Conservation (phyloP, 306 rosid genomes). For the Oemleria cerasiformis region DNA sequence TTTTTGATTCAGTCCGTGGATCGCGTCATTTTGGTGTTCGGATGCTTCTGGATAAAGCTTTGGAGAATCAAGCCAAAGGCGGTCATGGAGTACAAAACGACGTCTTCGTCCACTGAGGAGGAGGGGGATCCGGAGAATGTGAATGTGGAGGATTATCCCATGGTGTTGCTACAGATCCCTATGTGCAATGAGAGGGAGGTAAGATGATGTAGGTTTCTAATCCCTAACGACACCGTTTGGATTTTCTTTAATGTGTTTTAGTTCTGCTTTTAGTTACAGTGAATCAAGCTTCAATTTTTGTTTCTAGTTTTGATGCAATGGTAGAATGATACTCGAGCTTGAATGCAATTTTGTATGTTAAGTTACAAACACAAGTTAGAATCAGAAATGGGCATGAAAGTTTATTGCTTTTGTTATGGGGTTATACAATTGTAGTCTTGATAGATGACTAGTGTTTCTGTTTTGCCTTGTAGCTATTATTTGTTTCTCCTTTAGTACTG, state of each 20-base stretch:
- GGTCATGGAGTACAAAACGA: slow-evolving; percentile 42
- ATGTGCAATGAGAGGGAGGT: too few species aligned
- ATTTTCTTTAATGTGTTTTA: neutral
- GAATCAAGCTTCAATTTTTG: neutral
- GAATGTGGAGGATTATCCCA: slow-evolving; percentile 67
- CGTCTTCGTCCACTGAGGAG: slow-evolving; percentile 22
- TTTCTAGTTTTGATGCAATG: neutral
- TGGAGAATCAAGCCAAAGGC: slow-evolving; percentile 67
- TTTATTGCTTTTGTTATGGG: neutral
- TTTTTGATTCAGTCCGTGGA: slow-evolving; percentile 90
- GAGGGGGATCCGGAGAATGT: slow-evolving; percentile 29
- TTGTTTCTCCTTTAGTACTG: neutral
- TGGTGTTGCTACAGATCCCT: slow-evolving; percentile 92
- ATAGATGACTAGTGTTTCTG: neutral
- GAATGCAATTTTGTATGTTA: neutral
- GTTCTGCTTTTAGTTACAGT: neutral
- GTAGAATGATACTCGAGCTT: neutral
- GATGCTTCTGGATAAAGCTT: slow-evolving; percentile 93
- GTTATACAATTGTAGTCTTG: too few species aligned
- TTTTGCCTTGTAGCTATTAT: neutral
- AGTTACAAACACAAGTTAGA: neutral
- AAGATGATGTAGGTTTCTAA: slow-evolving; percentile 78
- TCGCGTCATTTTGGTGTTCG: slow-evolving; percentile 69
- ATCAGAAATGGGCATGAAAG: neutral
- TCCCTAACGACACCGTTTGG: slow-evolving; percentile 31